Percentiles rank a stretch among this genome's conserved stretches.
Conservation (phyloP, 1,284 basidiomycete species). For the Schizophyllum commune region DNA sequence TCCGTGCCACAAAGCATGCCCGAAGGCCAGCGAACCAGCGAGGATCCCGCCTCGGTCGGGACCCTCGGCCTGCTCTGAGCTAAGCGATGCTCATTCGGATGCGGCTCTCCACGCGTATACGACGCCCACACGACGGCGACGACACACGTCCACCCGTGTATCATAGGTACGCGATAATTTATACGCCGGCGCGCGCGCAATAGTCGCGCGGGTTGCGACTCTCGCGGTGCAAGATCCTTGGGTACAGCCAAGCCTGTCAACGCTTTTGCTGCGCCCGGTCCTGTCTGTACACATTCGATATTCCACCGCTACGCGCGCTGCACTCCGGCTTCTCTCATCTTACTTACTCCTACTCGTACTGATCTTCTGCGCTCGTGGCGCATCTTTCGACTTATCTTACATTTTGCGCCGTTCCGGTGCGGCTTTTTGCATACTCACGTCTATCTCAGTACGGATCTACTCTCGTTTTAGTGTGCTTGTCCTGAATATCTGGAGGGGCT, state of each 20-base stretch:
- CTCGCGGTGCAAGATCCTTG: too few species aligned
- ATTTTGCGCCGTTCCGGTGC: neutral
- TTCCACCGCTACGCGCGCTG: too few species aligned
- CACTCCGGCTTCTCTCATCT: too few species aligned
- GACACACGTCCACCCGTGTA: neutral
- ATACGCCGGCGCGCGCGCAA: neutral
- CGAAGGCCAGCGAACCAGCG: neutral
- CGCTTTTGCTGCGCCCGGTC: too few species aligned
- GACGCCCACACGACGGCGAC: neutral
- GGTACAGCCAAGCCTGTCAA: too few species aligned
- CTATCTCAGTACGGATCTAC: neutral
- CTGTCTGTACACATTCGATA: too few species aligned
- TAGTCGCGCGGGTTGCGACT: neutral
- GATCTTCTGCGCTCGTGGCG: neutral
- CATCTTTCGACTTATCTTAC: neutral
- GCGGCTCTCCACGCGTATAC: too few species aligned
- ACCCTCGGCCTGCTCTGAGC: neutral
- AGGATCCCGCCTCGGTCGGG: neutral
- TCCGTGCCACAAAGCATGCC: neutral
- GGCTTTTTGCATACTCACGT: neutral
- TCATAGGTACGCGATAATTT: neutral
- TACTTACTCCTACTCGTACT: neutral
- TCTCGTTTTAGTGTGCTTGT: neutral
- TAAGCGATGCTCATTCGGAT: too few species aligned
- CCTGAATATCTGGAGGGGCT: neutral